Evolutionary conservation across 345 rosid species (phyloP).

Genomic region (Ceriops tagal): DNA sequence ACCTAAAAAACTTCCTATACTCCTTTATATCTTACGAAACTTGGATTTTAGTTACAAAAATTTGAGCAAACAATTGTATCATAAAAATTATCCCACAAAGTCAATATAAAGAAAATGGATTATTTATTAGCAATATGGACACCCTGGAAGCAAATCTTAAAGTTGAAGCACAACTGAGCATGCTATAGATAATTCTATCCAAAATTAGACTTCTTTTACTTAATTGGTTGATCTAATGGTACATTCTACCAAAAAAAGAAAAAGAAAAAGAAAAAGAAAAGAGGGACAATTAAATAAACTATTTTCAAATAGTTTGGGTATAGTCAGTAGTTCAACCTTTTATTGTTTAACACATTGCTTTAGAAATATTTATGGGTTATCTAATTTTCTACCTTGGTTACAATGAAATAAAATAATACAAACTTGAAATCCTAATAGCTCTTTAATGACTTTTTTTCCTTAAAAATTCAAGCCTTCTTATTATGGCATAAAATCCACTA

Average conservation of each 20-base stretch:
- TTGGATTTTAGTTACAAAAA: not conserved
- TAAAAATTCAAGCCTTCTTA: conserved; percentile 71
- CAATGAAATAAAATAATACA: conserved; percentile 9
- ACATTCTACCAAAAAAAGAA: no score
- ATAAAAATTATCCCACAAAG: not conserved
- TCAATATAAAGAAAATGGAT: not conserved
- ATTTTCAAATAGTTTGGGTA: no score
- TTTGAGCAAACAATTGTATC: not conserved
- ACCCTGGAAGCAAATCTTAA: no score
- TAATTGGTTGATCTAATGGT: no score
- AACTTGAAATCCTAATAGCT: conserved; percentile 81
- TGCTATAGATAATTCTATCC: no score
- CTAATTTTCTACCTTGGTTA: not conserved
- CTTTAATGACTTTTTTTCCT: conserved; percentile 71
- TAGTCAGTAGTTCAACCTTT: no score
- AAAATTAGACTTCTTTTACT: no score
- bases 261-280: no score
- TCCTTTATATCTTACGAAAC: not conserved
- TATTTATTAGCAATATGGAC: no score
- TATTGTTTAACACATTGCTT: not conserved
- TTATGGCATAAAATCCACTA: conserved; percentile 85
- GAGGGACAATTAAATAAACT: no score
- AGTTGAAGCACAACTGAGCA: no score
- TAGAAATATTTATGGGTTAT: not conserved
- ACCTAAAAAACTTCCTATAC: not conserved